phyloP scores from a whole-genome alignment of 495 filamentous ascomycete species.

The Tetracladium setigerum region DNA sequence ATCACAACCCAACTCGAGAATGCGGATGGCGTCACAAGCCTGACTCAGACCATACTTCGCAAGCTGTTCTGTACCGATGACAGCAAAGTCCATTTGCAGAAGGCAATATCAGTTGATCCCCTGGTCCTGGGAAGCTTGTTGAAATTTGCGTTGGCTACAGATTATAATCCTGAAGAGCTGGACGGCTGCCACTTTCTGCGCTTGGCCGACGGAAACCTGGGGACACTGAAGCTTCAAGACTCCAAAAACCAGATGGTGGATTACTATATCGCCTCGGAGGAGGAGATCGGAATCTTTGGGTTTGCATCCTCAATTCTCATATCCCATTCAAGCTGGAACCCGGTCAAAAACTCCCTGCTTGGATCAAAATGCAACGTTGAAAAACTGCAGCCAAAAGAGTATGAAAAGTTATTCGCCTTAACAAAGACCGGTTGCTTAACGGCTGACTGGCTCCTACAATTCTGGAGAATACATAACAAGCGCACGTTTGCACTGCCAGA shows the following conservation, averaged over 20 bases:
- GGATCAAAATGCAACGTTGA: conserved; percentile 18
- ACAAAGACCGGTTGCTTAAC: not conserved
- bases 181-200: conserved; percentile 25
- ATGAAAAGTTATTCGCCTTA: conserved; percentile 4
- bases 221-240: conserved; percentile 9
- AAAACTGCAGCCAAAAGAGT: conserved; percentile 6
- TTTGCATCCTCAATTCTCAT: conserved; percentile 17
- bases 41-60: conserved; percentile 4
- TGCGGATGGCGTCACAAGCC: not conserved
- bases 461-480: conserved; percentile 22
- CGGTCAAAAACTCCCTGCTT: not conserved
- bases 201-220: conserved; percentile 21
- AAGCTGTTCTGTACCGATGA: conserved; percentile 12
- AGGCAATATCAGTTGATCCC: conserved; percentile 4
- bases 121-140: conserved; percentile 12
- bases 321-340: not conserved
- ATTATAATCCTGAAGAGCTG: conserved; percentile 7
- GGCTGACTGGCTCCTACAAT: conserved; percentile 15
- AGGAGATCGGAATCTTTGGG: conserved; percentile 20
- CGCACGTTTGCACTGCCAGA: too few species aligned
- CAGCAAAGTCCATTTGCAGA: conserved; percentile 2
- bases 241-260: not conserved
- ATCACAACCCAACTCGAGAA: conserved; percentile 2
- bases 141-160: conserved; percentile 5
- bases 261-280: conserved; percentile 11